phyloP scores from a whole-genome alignment of 305 asterid genomes.

The Andrographis paniculata region DNA sequence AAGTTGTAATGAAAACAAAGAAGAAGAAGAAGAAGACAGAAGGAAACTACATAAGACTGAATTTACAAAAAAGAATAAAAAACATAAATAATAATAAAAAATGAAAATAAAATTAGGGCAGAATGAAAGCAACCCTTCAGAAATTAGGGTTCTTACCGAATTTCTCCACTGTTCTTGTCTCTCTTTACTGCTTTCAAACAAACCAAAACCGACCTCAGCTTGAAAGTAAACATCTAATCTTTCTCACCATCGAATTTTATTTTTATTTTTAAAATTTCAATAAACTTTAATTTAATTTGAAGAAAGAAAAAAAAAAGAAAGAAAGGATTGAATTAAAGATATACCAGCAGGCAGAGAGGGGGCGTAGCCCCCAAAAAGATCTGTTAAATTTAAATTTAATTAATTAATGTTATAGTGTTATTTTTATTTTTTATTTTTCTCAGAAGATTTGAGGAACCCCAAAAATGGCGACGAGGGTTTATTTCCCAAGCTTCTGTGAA shows the following conservation, averaged over 20 bases:
- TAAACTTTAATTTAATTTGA: no score
- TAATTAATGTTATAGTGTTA: slow-evolving; percentile 2
- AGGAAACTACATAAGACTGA: background rate
- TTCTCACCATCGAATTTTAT: slow-evolving; percentile 8
- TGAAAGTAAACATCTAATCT: slow-evolving; percentile 4
- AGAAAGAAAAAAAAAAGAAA: no score
- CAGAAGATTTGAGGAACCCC: slow-evolving; percentile 4
- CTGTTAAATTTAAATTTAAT: background rate
- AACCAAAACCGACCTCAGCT: background rate
- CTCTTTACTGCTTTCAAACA: background rate
- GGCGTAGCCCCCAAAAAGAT: no score
- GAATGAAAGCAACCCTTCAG: background rate
- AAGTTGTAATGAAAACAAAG: background rate
- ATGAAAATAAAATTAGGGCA: background rate
- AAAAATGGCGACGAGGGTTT: slow-evolving; percentile 16
- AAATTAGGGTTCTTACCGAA: background rate
- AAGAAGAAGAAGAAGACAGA: background rate
- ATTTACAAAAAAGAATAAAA: background rate
- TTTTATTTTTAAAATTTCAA: no score
- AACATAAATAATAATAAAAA: background rate
- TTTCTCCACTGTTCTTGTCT: background rate
- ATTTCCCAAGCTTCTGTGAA: slow-evolving; percentile 2
- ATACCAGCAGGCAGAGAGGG: no score
- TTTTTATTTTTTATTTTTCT: background rate
- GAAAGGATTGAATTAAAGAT: no score